These are phyloP conservation scores for Sphagnum fallax DNA, from an alignment of 228 moss, liverwort and hornwort species.

Conservation along the genomic window DNA sequence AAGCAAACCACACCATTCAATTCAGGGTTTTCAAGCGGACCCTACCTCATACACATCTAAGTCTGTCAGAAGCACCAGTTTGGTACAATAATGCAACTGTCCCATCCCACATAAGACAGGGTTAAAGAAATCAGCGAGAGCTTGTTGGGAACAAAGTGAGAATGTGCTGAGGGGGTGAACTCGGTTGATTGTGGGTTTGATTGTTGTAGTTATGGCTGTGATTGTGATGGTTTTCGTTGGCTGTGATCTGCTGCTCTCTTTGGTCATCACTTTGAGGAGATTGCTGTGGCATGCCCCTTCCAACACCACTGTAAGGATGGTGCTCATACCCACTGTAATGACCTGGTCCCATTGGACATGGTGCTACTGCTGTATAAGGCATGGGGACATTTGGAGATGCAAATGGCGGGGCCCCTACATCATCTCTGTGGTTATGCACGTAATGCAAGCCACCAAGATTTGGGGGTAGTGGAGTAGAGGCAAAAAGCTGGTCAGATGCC, in stretches of 20 bases:
- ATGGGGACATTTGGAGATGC: conserved; percentile 39
- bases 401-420: conserved; percentile 43
- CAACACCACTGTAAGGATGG: conserved; percentile 42
- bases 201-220: conserved; percentile 14
- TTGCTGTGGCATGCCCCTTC: conserved; percentile 47
- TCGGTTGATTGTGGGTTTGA: conserved; percentile 22
- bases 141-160: conserved; percentile 83
- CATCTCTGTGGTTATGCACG: conserved; percentile 69
- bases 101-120: too few relatives aligned
- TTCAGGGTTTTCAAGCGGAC: too few relatives aligned
- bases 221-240: conserved; percentile 18
- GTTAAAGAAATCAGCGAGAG: conserved; percentile 20
- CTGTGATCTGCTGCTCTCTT: conserved; percentile 37
- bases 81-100: too few relatives aligned
- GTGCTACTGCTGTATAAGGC: conserved; percentile 46
- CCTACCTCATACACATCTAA: too few relatives aligned
- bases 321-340: conserved; percentile 73
- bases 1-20: too few relatives aligned
- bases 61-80: too few relatives aligned
- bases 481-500: conserved; percentile 78
- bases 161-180: conserved; percentile 77
- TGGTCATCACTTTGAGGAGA: conserved; percentile 47
- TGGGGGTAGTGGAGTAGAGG: conserved; percentile 74
- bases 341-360: conserved; percentile 31
- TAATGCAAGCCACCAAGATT: conserved; percentile 54